Conservation (phyloP, 495 filamentous ascomycete species). For the Astrothelium macrocarpum region DNA sequence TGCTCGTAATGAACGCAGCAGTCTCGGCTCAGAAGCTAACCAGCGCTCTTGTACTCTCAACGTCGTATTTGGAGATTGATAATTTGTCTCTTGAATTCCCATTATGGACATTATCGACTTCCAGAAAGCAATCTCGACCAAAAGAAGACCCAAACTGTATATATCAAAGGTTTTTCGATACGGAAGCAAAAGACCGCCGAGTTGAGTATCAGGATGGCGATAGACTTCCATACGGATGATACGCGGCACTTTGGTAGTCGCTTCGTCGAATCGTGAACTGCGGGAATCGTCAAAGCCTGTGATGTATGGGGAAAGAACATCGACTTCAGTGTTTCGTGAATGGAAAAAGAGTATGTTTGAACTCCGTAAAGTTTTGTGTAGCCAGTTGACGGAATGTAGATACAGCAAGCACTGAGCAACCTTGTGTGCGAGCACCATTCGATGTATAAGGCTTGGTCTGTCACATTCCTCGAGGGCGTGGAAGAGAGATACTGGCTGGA, state of each 20-base stretch:
- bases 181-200: slow-evolving; percentile 23
- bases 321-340: slow-evolving; percentile 22
- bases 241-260: slow-evolving; percentile 21
- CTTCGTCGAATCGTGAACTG: slow-evolving; percentile 43
- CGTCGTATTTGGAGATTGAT: background rate
- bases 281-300: slow-evolving; percentile 47
- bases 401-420: slow-evolving; percentile 20
- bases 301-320: slow-evolving; percentile 34
- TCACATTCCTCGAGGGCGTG: slow-evolving; percentile 8
- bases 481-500: background rate
- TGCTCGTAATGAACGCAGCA: background rate
- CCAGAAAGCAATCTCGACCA: slow-evolving; percentile 45
- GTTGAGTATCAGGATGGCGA: slow-evolving; percentile 40
- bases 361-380: slow-evolving; percentile 47
- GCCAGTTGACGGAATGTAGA: slow-evolving; percentile 47
- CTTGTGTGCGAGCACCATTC: slow-evolving; percentile 19
- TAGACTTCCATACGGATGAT: slow-evolving; percentile 41
- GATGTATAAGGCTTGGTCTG: slow-evolving; percentile 16
- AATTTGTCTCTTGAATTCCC: slow-evolving; percentile 20
- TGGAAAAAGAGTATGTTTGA: slow-evolving; percentile 46
- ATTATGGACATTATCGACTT: slow-evolving; percentile 37
- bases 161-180: slow-evolving; percentile 44
- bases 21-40: background rate
- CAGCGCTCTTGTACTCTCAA: background rate
- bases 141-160: slow-evolving; percentile 40